A percentile compares a stretch with the other conserved stretches of the same genome.
Conservation (phyloP, 176 grass and related monocot species). For the Hsuehochloa calcarea region DNA sequence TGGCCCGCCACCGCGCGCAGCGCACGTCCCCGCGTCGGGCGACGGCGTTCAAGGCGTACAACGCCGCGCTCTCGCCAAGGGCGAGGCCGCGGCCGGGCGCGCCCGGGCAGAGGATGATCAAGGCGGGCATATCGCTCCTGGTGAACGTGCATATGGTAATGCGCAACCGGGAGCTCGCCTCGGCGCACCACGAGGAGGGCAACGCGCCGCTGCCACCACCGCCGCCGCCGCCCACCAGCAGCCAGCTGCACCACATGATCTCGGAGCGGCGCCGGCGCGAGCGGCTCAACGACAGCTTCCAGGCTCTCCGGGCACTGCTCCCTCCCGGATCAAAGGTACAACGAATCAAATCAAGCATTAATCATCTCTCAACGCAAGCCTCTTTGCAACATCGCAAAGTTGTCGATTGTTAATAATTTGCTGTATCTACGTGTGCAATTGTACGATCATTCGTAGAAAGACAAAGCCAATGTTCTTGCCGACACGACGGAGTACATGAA, state of each 20-base stretch:
- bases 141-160: constrained; percentile 12
- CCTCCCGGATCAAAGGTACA: constrained; percentile 61
- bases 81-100: neutral
- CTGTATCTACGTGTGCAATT: neutral
- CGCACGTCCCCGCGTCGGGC: neutral
- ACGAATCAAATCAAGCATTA: neutral
- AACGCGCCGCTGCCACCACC: neutral
- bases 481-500: constrained; percentile 63
- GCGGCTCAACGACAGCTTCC: constrained; percentile 75
- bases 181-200: neutral
- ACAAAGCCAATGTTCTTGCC: constrained; percentile 64
- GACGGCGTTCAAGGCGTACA: constrained; percentile 60
- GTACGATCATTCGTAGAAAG: constrained; percentile 45
- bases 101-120: constrained; percentile 62
- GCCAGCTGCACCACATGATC: constrained; percentile 74
- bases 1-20: neutral
- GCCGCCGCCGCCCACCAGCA: constrained; percentile 14
- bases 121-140: constrained; percentile 44
- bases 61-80: constrained; percentile 29
- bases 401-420: neutral
- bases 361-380: neutral
- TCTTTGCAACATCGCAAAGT: neutral
- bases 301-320: constrained; percentile 54
- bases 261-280: constrained; percentile 70
- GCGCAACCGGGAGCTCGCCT: constrained; percentile 5